These are phyloP conservation scores for Ammopiptanthus mongolicus DNA, from an alignment of 306 rosid genomes.

Conservation along the genomic window DNA sequence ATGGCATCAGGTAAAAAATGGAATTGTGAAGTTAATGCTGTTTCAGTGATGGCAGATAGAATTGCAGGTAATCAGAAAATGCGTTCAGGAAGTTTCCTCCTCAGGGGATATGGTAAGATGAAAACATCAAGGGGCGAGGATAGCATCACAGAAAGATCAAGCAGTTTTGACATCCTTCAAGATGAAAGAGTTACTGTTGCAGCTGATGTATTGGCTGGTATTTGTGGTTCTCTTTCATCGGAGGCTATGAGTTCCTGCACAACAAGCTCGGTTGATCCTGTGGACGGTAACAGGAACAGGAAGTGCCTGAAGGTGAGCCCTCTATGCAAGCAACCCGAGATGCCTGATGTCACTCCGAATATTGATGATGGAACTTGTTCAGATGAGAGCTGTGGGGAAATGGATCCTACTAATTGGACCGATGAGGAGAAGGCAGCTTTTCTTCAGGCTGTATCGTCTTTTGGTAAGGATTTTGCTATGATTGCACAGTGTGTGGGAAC, in stretches of 20 bases:
- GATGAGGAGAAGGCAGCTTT: constrained; percentile 79
- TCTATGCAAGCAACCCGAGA: constrained; percentile 29
- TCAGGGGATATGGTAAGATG: constrained; percentile 40
- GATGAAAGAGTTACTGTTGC: constrained; percentile 82
- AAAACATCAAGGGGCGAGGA: constrained; percentile 41
- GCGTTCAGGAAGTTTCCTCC: constrained; percentile 37
- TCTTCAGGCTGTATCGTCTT: constrained; percentile 76
- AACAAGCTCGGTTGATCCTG: constrained; percentile 68
- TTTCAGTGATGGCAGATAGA: constrained; percentile 65
- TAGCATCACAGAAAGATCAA: constrained; percentile 34
- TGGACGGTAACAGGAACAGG: constrained; percentile 47
- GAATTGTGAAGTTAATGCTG: constrained; percentile 60
- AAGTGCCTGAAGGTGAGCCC: constrained; percentile 43
- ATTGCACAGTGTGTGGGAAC: constrained; percentile 67
- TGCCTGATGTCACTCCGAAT: constrained; percentile 40
- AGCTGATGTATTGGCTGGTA: constrained; percentile 91
- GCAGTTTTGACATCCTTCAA: constrained; percentile 47
- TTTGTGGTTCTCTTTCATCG: constrained; percentile 76
- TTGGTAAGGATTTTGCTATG: constrained; percentile 68
- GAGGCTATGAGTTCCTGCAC: constrained; percentile 84
- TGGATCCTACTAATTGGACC: constrained; percentile 80
- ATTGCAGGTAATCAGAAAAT: constrained; percentile 37
- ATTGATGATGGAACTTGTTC: constrained; percentile 81
- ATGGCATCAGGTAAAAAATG: constrained; percentile 62
- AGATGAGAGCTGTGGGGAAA: constrained; percentile 88